These are phyloP conservation scores for Tulasnella sp. DNA, from an alignment of 768 basidiomycete genomes.

Conservation along the genomic window DNA sequence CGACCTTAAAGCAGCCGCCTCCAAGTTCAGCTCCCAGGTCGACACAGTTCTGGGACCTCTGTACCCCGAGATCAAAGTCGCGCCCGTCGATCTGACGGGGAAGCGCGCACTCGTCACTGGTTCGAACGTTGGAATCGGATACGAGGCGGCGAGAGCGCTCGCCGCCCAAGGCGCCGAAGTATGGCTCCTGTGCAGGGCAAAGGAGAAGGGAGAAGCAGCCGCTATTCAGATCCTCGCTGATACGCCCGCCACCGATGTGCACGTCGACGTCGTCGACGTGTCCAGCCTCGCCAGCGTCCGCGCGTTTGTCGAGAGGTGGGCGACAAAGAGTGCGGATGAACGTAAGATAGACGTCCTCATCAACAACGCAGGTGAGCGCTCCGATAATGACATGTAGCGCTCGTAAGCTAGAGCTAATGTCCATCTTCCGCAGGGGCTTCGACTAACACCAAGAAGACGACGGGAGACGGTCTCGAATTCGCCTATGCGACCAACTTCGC, in stretches of 20 bases:
- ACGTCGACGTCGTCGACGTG: constrained; percentile 6
- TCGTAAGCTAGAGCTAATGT: background rate
- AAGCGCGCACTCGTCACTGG: constrained; percentile 9
- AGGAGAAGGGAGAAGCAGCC: background rate
- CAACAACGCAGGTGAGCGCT: constrained; percentile 8
- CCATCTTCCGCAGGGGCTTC: background rate
- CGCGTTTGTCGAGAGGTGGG: constrained; percentile 1
- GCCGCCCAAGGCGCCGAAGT: constrained; percentile 5
- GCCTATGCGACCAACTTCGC: constrained; percentile 1
- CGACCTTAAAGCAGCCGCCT: background rate
- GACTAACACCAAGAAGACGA: background rate
- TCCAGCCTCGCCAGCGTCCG: constrained; percentile 4
- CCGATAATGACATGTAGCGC: background rate
- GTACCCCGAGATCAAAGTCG: background rate
- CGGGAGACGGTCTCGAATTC: constrained; percentile 1
- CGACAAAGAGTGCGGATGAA: background rate
- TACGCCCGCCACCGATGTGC: background rate
- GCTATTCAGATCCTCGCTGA: background rate
- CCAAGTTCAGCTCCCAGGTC: background rate
- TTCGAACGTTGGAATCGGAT: background rate
- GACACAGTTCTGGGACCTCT: background rate
- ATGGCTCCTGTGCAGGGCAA: constrained; percentile 1
- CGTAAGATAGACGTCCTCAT: constrained; percentile 1
- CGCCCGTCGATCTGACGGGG: background rate
- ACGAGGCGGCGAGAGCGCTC: background rate